These are phyloP conservation scores for Pleodorina starrii DNA, from an alignment of 139 green algal genomes.

Conservation along the genomic window DNA sequence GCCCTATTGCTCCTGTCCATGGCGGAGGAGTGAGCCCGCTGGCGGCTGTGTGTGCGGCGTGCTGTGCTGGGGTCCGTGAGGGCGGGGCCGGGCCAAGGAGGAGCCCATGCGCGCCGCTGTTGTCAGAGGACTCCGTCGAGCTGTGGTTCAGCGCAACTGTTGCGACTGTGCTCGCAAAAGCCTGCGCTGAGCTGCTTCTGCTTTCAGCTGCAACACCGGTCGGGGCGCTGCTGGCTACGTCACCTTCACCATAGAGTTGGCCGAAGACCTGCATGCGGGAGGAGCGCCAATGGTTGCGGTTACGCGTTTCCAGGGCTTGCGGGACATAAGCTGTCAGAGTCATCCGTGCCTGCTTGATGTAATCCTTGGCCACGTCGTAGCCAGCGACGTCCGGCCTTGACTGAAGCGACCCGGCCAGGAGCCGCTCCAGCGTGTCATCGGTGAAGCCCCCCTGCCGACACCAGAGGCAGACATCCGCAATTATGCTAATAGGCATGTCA, in stretches of 20 bases:
- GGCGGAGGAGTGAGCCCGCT: not conserved
- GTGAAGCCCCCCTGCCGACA: not conserved
- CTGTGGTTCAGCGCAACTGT: not conserved
- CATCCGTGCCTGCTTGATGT: constrained; percentile 32
- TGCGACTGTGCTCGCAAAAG: not conserved
- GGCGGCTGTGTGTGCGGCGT: not conserved
- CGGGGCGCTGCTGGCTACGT: not conserved
- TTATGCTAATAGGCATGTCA: not conserved
- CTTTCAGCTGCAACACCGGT: not conserved
- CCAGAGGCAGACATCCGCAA: not conserved
- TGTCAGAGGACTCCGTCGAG: not conserved
- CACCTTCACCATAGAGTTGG: not conserved
- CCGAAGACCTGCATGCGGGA: not conserved
- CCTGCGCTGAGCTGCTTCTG: not conserved
- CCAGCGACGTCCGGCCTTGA: not conserved
- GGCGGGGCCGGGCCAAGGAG: not conserved
- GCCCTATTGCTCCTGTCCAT: not conserved
- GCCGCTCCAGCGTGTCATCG: not conserved
- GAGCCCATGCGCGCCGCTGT: not conserved
- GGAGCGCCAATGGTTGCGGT: no score
- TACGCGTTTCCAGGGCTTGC: no score
- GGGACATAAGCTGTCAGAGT: no score
- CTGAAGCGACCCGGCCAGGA: not conserved
- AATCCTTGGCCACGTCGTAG: constrained; percentile 34
- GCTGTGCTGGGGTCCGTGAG: not conserved